A percentile compares a stretch with the other conserved stretches of the same genome.
phyloP scores from a whole-genome alignment of 768 basidiomycete genomes.

The Tephrocybe sp. region DNA sequence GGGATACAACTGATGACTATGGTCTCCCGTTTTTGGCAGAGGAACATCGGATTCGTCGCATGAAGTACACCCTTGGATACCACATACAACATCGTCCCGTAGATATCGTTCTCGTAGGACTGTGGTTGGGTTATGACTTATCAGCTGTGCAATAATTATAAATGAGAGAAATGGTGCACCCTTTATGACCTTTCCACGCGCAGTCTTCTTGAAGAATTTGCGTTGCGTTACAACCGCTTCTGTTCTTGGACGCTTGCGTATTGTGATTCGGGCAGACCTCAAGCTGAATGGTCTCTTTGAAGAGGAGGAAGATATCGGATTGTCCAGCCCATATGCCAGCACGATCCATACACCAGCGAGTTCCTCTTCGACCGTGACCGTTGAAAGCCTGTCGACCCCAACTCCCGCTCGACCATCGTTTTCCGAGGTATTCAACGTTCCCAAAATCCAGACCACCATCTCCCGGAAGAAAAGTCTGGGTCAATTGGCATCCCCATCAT shows the following conservation, averaged over 20 bases:
- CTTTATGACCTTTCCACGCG: conserved; percentile 90
- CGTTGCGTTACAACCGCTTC: conserved; percentile 79
- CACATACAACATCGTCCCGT: conserved; percentile 87
- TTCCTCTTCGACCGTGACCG: conserved; percentile 20
- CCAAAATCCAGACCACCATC: conserved; percentile 13
- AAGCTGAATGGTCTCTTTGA: conserved; percentile 19
- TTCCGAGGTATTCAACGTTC: conserved; percentile 13
- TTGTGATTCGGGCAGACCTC: conserved; percentile 46
- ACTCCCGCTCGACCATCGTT: conserved; percentile 17
- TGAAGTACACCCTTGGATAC: conserved; percentile 64
- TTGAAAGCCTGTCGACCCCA: conserved; percentile 18
- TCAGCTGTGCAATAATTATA: not conserved
- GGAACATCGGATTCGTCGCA: conserved; percentile 48
- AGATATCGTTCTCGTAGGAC: conserved; percentile 94
- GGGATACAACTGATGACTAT: conserved; percentile 52
- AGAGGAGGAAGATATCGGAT: conserved; percentile 28
- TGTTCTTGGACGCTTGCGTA: conserved; percentile 65
- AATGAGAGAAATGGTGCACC: conserved; percentile 41
- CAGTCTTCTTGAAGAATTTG: conserved; percentile 96
- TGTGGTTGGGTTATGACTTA: conserved; percentile 23
- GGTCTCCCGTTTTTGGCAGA: conserved; percentile 60
- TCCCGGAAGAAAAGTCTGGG: conserved; percentile 20
- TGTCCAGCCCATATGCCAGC: conserved; percentile 24
- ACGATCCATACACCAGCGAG: conserved; percentile 21
- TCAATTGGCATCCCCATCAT: conserved; percentile 23